A percentile compares a stretch with the other conserved stretches of the same genome.
These are phyloP conservation scores for Magnusiomyces tetraspermus DNA, from an alignment of 1,139 yeast species.

Conservation along the genomic window DNA sequence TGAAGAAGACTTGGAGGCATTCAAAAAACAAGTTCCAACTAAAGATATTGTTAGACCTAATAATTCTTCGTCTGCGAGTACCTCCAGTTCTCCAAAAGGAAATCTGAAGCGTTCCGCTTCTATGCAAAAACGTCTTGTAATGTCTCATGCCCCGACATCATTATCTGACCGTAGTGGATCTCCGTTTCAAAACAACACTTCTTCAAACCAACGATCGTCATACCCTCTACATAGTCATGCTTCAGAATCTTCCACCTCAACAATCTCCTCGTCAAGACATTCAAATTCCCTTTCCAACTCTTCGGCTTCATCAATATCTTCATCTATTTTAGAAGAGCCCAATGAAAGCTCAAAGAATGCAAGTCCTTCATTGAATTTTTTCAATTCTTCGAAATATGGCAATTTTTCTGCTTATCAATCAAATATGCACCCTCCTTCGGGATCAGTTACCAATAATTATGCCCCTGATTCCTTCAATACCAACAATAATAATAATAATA, in stretches of 20 bases:
- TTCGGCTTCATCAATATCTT: slow-evolving; percentile 10
- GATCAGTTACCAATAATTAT: no score
- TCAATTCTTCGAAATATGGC: not conserved
- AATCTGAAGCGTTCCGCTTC: not conserved
- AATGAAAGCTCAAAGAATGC: not conserved
- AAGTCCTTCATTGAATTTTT: not conserved
- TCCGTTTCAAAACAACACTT: not conserved
- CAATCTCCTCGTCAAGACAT: slow-evolving; percentile 10
- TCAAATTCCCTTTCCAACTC: slow-evolving; percentile 14
- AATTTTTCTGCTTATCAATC: not conserved
- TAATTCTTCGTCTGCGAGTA: not conserved
- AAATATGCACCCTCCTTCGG: not conserved
- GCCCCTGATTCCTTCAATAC: no score
- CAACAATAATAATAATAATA: no score
- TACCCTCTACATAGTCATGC: not conserved
- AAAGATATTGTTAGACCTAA: not conserved
- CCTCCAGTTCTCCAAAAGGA: not conserved
- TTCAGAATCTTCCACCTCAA: slow-evolving; percentile 9
- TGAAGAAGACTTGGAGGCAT: slow-evolving; percentile 24
- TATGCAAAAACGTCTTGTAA: not conserved
- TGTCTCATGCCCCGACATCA: not conserved
- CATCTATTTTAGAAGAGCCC: slow-evolving; percentile 5
- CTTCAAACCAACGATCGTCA: not conserved
- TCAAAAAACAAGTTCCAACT: slow-evolving; percentile 21
- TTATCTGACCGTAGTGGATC: not conserved